A percentile compares a stretch with the other conserved stretches of the same genome.
phyloP scores from a whole-genome alignment of 2,329 filamentous ascomycete genomes.

The Curvularia eragrostidis region DNA sequence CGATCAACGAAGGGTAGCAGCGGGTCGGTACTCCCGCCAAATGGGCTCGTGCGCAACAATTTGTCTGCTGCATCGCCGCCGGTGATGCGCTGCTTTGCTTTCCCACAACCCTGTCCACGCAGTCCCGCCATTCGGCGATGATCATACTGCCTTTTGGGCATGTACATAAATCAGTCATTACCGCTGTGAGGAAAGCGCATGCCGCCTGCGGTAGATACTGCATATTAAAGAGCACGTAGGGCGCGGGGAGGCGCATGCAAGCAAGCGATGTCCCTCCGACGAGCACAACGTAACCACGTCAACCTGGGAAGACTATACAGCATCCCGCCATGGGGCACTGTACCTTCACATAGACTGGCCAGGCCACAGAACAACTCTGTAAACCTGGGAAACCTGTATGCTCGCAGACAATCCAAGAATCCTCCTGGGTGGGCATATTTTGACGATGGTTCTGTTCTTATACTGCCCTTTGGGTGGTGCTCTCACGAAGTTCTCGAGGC shows the following conservation, averaged over 20 bases:
- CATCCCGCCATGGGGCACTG: slow-evolving; percentile 6
- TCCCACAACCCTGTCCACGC: slow-evolving; percentile 10
- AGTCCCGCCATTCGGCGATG: slow-evolving; percentile 9
- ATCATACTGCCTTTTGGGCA: slow-evolving; percentile 7
- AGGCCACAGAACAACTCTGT: slow-evolving; percentile 14
- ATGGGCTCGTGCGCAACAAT: slow-evolving; percentile 24
- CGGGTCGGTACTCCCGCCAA: slow-evolving; percentile 16
- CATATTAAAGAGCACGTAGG: slow-evolving; percentile 1
- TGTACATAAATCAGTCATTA: not conserved
- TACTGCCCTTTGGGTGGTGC: slow-evolving; percentile 13
- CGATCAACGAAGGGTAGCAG: slow-evolving; percentile 24
- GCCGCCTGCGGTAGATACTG: not conserved
- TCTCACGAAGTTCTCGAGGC: slow-evolving; percentile 25
- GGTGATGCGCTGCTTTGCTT: slow-evolving; percentile 17
- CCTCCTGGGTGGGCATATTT: slow-evolving; percentile 29
- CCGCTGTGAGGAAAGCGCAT: not conserved
- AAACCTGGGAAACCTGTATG: slow-evolving; percentile 26
- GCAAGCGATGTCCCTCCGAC: slow-evolving; percentile 13
- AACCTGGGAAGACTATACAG: slow-evolving; percentile 24
- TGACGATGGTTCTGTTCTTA: slow-evolving; percentile 32
- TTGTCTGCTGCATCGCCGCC: slow-evolving; percentile 23
- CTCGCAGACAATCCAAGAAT: not conserved
- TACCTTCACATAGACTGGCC: not conserved
- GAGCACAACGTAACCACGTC: slow-evolving; percentile 18
- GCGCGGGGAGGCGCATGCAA: not conserved